These are phyloP conservation scores for Linum lewisii DNA, from an alignment of 345 rosid genomes.

Conservation along the genomic window DNA sequence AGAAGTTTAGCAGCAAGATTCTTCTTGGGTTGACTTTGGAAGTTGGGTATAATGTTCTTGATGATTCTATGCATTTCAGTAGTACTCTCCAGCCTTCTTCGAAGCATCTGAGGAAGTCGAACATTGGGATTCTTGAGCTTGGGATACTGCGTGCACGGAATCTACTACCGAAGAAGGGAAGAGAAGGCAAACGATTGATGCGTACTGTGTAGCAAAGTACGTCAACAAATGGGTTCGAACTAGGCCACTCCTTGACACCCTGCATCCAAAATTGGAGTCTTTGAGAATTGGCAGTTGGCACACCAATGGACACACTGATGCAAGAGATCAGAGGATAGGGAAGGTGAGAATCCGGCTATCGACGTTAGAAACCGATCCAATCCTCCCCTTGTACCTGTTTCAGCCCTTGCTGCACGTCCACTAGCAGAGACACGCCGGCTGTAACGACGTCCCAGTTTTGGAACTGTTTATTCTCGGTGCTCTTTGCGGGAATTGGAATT, in stretches of 20 bases:
- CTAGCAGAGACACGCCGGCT: too few species aligned
- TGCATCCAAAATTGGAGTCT: constrained; percentile 22
- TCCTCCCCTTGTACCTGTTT: too few species aligned
- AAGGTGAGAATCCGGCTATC: constrained; percentile 25
- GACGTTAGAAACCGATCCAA: constrained; percentile 17
- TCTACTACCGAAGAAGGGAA: constrained; percentile 22
- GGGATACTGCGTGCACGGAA: constrained; percentile 25
- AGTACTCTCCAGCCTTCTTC: constrained; percentile 28
- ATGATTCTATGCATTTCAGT: constrained; percentile 25
- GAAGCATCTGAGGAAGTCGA: constrained; percentile 21
- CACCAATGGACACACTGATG: constrained; percentile 19
- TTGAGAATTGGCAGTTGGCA: constrained; percentile 26
- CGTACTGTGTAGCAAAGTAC: constrained; percentile 25
- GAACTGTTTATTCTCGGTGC: too few species aligned
- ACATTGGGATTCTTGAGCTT: constrained; percentile 23
- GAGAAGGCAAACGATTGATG: constrained; percentile 20
- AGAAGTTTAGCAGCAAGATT: constrained; percentile 26
- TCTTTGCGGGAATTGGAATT: too few species aligned
- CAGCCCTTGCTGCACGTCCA: too few species aligned
- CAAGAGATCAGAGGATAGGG: constrained; percentile 21
- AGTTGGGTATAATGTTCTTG: constrained; percentile 27
- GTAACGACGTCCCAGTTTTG: too few species aligned
- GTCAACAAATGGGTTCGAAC: constrained; percentile 30
- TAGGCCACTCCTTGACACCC: constrained; percentile 19
- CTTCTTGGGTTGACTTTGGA: constrained; percentile 16